Evolutionary conservation across 1,284 basidiomycete species (phyloP).

Genomic region (Rugosomyces carneus): DNA sequence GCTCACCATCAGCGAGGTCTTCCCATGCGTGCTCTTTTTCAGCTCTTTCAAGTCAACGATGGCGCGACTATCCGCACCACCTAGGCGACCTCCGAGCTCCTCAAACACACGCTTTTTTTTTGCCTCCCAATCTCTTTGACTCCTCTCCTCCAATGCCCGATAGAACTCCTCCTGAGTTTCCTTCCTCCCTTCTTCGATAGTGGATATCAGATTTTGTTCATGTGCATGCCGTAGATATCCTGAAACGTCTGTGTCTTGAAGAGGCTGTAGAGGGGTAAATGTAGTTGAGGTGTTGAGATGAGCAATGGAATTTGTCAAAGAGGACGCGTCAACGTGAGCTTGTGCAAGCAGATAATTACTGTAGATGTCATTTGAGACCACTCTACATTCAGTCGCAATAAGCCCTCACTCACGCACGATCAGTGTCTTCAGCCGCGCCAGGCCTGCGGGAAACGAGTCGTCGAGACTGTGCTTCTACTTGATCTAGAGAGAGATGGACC

Average conservation of each 20-base stretch:
- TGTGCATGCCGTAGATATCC: conserved; percentile 88
- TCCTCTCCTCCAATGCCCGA: conserved; percentile 68
- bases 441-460: conserved; percentile 71
- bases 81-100: conserved; percentile 70
- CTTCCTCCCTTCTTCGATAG: conserved; percentile 85
- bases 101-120: conserved; percentile 89
- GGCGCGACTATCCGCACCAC: conserved; percentile 42
- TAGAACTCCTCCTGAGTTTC: conserved; percentile 88
- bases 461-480: conserved; percentile 86
- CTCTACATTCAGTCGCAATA: not conserved
- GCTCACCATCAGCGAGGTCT: conserved; percentile 48
- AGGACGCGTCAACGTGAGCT: conserved; percentile 83
- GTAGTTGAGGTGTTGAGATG: conserved; percentile 80
- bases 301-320: conserved; percentile 73
- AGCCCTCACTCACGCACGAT: conserved; percentile 59
- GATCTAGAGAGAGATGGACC: conserved; percentile 84
- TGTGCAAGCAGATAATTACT: conserved; percentile 86
- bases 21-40: conserved; percentile 56
- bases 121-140: conserved; percentile 81
- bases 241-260: conserved; percentile 87
- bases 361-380: conserved; percentile 3
- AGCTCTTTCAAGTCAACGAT: conserved; percentile 36
- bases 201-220: conserved; percentile 90
- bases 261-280: conserved; percentile 82
- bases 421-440: conserved; percentile 53